These are phyloP conservation scores for Leishmania martiniquensis DNA, from an alignment of 208 protist species.

Conservation along the genomic window DNA sequence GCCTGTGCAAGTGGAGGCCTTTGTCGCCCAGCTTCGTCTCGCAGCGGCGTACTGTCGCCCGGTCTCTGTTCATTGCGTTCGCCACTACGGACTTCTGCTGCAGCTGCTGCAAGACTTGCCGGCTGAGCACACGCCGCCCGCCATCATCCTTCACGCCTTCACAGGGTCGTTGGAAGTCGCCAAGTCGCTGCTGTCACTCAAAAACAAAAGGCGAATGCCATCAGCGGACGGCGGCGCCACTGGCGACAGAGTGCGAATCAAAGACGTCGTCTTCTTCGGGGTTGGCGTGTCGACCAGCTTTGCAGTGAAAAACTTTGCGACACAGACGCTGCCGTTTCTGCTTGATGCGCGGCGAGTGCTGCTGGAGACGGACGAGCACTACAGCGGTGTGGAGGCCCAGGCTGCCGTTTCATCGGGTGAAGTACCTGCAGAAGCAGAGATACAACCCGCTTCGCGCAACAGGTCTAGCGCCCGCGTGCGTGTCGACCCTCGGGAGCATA, in stretches of 20 bases:
- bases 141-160: constrained; percentile 86
- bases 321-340: constrained; percentile 55
- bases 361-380: constrained; percentile 71
- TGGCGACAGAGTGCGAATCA: constrained; percentile 29
- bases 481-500: constrained; percentile 19
- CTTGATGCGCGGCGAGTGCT: constrained; percentile 43
- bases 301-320: constrained; percentile 55
- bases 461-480: not conserved
- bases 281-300: constrained; percentile 62
- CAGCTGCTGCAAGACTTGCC: constrained; percentile 42
- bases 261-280: constrained; percentile 66
- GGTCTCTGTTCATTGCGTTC: constrained; percentile 86
- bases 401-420: not conserved
- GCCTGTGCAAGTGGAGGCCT: constrained; percentile 43
- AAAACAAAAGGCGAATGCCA: constrained; percentile 43
- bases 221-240: not conserved
- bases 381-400: constrained; percentile 11
- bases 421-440: not conserved
- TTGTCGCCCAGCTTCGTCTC: constrained; percentile 61
- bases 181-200: constrained; percentile 62
- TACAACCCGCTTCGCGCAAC: too few relatives aligned
- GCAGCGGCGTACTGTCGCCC: constrained; percentile 60
- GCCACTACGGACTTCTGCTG: constrained; percentile 68
- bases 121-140: constrained; percentile 54
- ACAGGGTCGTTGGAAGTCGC: constrained; percentile 73